A percentile compares a stretch with the other conserved stretches of the same genome.
phyloP scores from a whole-genome alignment of 805 yeast genomes.

The Myxozyma neotropica region DNA sequence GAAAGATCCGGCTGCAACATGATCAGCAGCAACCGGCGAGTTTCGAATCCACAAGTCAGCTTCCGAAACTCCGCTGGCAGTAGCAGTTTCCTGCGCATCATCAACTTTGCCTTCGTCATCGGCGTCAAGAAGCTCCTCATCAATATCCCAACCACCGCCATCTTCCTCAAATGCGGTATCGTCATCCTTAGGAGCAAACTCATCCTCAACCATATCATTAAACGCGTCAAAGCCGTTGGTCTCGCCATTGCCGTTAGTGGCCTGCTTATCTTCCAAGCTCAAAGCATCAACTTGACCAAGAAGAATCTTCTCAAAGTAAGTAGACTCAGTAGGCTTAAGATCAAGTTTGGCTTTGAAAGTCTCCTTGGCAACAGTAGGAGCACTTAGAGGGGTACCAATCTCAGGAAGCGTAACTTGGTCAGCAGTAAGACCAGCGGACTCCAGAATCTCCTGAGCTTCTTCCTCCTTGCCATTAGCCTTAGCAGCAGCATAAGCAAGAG shows the following conservation, averaged over 20 bases:
- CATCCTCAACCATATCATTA: constrained; percentile 35
- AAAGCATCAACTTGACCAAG: constrained; percentile 74
- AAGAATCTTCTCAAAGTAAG: constrained; percentile 84
- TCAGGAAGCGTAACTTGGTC: constrained; percentile 65
- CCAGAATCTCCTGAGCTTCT: constrained; percentile 70
- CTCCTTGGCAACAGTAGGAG: constrained; percentile 53
- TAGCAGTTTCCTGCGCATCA: constrained; percentile 45
- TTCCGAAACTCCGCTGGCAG: constrained; percentile 52
- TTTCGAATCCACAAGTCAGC: constrained; percentile 81
- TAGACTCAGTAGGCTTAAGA: constrained; percentile 65
- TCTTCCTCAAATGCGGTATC: constrained; percentile 38
- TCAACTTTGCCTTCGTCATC: constrained; percentile 52
- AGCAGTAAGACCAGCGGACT: constrained; percentile 66
- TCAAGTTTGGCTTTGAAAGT: constrained; percentile 73
- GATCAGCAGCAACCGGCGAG: constrained; percentile 86
- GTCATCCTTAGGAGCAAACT: constrained; percentile 26
- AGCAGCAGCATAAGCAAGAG: constrained; percentile 92
- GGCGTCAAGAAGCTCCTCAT: constrained; percentile 48
- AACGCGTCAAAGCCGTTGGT: constrained; percentile 36
- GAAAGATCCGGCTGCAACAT: constrained; percentile 94
- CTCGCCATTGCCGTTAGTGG: constrained; percentile 33
- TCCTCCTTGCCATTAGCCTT: constrained; percentile 79
- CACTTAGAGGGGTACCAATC: constrained; percentile 47
- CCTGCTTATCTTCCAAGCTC: constrained; percentile 50
- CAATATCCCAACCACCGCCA: constrained; percentile 40